A percentile compares a stretch with the other conserved stretches of the same genome.
These are phyloP conservation scores for Neurospora pannonica DNA, from an alignment of 495 filamentous ascomycete genomes.

Conservation along the genomic window DNA sequence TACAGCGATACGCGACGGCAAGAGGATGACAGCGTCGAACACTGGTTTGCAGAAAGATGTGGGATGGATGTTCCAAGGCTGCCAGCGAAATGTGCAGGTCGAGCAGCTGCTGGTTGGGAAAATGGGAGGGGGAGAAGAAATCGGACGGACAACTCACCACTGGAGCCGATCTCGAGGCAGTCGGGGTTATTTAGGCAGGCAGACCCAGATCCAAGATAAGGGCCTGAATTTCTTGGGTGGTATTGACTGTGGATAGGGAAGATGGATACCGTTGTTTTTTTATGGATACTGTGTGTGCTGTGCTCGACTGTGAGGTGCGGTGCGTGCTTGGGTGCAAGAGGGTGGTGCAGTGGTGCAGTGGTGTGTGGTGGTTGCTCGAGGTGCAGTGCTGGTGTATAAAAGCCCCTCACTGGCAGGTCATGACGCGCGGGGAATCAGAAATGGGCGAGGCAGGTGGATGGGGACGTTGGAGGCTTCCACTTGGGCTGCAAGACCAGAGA, in stretches of 20 bases:
- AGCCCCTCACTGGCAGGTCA: not conserved
- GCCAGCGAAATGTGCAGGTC: not conserved
- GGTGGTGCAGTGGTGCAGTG: not conserved
- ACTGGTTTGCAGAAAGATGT: not conserved
- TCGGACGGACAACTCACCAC: not conserved
- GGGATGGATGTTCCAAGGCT: not conserved
- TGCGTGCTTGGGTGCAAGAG: not conserved
- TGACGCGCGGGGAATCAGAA: not conserved
- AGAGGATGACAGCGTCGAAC: not conserved
- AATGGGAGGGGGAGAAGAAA: not conserved
- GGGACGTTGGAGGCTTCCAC: not conserved
- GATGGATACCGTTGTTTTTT: not conserved
- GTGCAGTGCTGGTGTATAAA: no score
- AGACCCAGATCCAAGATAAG: not conserved
- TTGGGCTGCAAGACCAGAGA: not conserved
- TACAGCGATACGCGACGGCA: not conserved
- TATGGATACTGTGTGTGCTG: not conserved
- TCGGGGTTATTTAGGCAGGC: not conserved
- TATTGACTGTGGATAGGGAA: not conserved
- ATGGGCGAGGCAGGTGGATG: not conserved
- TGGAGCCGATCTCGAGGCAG: not conserved
- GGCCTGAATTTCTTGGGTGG: not conserved
- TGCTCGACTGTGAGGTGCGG: not conserved
- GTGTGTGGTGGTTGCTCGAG: no score
- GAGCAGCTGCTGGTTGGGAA: not conserved